Evolutionary conservation across 495 filamentous ascomycete genomes (phyloP).

Genomic region (Astrocystis sublimbata): DNA sequence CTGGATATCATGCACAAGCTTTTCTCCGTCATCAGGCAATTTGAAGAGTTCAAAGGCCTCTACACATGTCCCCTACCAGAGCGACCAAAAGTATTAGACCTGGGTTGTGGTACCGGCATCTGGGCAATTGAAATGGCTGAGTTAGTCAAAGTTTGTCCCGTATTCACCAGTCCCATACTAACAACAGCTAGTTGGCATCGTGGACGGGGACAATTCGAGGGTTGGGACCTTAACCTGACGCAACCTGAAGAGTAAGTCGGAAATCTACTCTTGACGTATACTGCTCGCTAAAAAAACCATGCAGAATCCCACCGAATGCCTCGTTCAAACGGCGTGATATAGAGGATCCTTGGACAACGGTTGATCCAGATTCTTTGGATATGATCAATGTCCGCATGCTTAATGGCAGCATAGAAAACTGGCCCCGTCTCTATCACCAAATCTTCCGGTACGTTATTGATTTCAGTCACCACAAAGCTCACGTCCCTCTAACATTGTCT

Average conservation of each 20-base stretch:
- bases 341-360: conserved; percentile 71
- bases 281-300: conserved; percentile 1
- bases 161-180: conserved; percentile 3
- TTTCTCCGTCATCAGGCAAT: conserved; percentile 64
- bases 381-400: conserved; percentile 82
- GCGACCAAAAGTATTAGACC: conserved; percentile 65
- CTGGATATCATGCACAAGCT: conserved; percentile 79
- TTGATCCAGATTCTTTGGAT: conserved; percentile 78
- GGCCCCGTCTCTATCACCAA: conserved; percentile 72
- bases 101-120: conserved; percentile 88
- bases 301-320: conserved; percentile 70
- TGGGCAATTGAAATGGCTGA: conserved; percentile 88
- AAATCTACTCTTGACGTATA: background rate
- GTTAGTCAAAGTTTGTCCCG: conserved; percentile 47
- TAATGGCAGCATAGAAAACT: conserved; percentile 76
- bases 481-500: conserved; percentile 16
- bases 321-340: conserved; percentile 74
- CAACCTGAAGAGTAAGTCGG: conserved; percentile 67
- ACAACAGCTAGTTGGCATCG: conserved; percentile 41
- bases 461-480: background rate
- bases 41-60: conserved; percentile 39
- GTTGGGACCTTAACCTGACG: conserved; percentile 77
- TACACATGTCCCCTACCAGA: conserved; percentile 30
- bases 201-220: conserved; percentile 58
- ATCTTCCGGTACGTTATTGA: conserved; percentile 58